Evolutionary conservation across 495 filamentous ascomycete genomes (phyloP).

Genomic region (Penicillium daleae): DNA sequence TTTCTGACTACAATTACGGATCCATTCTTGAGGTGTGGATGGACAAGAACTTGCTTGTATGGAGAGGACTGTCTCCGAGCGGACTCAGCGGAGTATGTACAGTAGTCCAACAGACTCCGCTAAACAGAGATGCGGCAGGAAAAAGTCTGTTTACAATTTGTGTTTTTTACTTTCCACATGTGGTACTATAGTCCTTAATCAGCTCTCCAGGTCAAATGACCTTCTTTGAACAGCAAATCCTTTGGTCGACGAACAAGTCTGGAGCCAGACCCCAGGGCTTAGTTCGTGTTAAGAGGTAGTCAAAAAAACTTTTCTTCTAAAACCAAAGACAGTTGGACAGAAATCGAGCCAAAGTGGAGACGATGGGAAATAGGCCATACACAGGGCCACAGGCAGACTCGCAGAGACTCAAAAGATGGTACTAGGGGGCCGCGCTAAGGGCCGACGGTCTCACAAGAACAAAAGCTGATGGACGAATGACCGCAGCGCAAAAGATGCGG

Average conservation of each 20-base stretch:
- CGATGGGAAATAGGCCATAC: constrained; percentile 26
- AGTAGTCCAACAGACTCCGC: background rate
- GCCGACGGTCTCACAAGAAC: constrained; percentile 33
- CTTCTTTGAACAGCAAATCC: background rate
- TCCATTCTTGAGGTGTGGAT: background rate
- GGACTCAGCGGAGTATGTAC: no score
- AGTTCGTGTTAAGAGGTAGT: constrained; percentile 7
- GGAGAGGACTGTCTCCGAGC: background rate
- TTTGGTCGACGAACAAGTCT: background rate
- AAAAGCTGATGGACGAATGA: constrained; percentile 45
- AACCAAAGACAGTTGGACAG: constrained; percentile 6
- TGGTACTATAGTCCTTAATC: background rate
- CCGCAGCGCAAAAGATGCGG: constrained; percentile 19
- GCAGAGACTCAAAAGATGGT: no score
- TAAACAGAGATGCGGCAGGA: background rate
- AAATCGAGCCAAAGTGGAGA: constrained; percentile 20
- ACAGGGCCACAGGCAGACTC: constrained; percentile 6
- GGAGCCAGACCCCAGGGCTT: constrained; percentile 25
- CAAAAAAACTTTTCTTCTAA: background rate
- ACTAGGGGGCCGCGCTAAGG: constrained; percentile 36
- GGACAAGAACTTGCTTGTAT: background rate
- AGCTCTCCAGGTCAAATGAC: constrained; percentile 11
- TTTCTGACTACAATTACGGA: constrained; percentile 6
- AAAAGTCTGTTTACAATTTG: background rate
- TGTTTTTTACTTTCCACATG: background rate